These are phyloP conservation scores for Lentithecium fluviatile DNA, from an alignment of 495 filamentous ascomycete genomes.

Conservation along the genomic window DNA sequence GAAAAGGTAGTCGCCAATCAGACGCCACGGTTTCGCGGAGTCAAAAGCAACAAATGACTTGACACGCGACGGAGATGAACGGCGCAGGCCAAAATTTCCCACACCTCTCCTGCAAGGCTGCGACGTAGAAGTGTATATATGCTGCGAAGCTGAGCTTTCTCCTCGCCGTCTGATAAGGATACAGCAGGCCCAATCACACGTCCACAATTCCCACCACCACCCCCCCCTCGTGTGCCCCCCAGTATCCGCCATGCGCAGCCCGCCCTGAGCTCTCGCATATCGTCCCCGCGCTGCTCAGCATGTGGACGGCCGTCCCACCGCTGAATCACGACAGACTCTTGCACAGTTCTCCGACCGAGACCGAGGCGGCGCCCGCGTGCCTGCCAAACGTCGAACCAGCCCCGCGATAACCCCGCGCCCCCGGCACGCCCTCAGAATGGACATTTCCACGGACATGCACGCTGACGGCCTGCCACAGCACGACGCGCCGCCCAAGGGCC, in stretches of 20 bases:
- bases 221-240: not conserved
- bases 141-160: not conserved
- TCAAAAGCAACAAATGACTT: not conserved
- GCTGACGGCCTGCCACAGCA: not conserved
- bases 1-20: not conserved
- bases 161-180: not conserved
- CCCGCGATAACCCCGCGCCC: not conserved
- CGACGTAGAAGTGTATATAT: not conserved
- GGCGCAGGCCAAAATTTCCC: not conserved
- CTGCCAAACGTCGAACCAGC: not conserved
- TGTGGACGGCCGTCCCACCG: not conserved
- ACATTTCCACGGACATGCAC: slow-evolving; percentile 5
- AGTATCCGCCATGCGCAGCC: not conserved
- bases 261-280: not conserved
- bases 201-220: not conserved
- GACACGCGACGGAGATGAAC: not conserved
- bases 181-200: not conserved
- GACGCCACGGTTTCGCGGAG: not conserved
- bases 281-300: not conserved
- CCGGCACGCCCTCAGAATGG: not conserved
- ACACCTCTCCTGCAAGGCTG: not conserved
- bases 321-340: not conserved
- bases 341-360: not conserved
- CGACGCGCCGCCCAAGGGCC: slow-evolving; percentile 14
- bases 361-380: not conserved